Evolutionary conservation across 1,284 basidiomycete species (phyloP).

Genomic region (Macrocystidia cucumis): DNA sequence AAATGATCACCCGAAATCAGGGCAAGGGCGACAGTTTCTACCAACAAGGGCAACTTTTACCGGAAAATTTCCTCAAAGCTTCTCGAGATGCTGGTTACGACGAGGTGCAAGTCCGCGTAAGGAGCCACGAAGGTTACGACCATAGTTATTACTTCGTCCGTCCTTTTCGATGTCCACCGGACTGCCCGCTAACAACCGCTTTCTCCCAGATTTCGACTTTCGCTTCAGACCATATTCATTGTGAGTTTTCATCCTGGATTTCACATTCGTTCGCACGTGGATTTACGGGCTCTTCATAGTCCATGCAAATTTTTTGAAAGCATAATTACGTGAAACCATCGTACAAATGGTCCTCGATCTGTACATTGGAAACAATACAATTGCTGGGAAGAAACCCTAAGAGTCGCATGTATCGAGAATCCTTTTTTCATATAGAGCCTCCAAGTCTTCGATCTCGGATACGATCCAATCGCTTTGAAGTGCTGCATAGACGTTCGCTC

Average conservation of each 20-base stretch:
- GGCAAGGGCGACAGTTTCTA: constrained; percentile 87
- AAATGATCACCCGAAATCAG: constrained; percentile 27
- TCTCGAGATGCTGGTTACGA: constrained; percentile 69
- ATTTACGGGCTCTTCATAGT: constrained; percentile 31
- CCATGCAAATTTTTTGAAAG: constrained; percentile 73
- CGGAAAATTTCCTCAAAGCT: constrained; percentile 81
- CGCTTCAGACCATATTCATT: constrained; percentile 62
- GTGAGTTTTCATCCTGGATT: constrained; percentile 37
- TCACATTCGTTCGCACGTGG: no score
- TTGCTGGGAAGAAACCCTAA: constrained; percentile 5
- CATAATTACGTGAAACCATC: constrained; percentile 24
- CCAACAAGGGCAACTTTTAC: constrained; percentile 80
- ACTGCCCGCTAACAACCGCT: constrained; percentile 38
- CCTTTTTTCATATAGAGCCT: constrained; percentile 48
- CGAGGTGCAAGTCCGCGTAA: constrained; percentile 72
- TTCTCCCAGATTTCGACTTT: constrained; percentile 60
- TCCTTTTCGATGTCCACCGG: constrained; percentile 21
- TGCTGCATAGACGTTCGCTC: constrained; percentile 55
- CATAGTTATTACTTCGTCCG: constrained; percentile 87
- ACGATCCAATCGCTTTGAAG: constrained; percentile 57
- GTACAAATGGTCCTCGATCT: no score
- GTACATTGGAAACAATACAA: constrained; percentile 4
- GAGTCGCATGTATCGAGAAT: constrained; percentile 22
- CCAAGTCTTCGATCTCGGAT: constrained; percentile 49
- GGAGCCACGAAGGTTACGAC: constrained; percentile 87